Evolutionary conservation across 2,329 filamentous ascomycete species (phyloP).

Genomic region (Fusarium poae): DNA sequence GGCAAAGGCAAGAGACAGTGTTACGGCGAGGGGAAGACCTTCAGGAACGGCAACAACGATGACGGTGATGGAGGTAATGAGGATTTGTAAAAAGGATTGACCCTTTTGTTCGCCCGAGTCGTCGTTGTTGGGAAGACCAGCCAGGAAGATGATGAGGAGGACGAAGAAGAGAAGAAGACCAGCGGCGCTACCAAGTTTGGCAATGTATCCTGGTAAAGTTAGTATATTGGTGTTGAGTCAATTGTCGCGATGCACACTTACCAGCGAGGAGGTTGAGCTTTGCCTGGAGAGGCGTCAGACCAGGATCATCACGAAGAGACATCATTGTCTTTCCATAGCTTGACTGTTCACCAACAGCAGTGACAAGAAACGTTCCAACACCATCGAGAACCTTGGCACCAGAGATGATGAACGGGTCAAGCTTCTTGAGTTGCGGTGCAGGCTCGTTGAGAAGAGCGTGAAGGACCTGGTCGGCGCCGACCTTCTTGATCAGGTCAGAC

Average conservation of each 20-base stretch:
- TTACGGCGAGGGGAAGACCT: conserved; percentile 75
- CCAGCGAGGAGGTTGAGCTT: conserved; percentile 58
- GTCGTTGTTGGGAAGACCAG: conserved; percentile 66
- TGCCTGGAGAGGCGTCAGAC: conserved; percentile 66
- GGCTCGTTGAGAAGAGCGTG: conserved; percentile 60
- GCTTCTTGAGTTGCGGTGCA: conserved; percentile 60
- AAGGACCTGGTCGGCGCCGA: conserved; percentile 69
- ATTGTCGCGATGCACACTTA: conserved; percentile 4
- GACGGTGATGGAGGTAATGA: conserved; percentile 74
- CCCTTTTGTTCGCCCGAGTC: conserved; percentile 66
- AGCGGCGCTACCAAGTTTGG: conserved; percentile 68
- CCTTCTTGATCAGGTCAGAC: conserved; percentile 78
- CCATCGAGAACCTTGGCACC: conserved; percentile 67
- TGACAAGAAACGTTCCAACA: conserved; percentile 67
- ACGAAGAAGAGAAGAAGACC: conserved; percentile 80
- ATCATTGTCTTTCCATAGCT: conserved; percentile 68
- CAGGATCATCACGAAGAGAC: conserved; percentile 64
- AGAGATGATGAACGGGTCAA: conserved; percentile 75
- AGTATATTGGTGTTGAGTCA: background rate
- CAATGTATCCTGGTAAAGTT: conserved; percentile 46
- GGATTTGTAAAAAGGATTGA: conserved; percentile 69
- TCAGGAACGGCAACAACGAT: conserved; percentile 77
- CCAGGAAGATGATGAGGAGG: conserved; percentile 82
- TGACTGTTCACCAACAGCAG: conserved; percentile 66
- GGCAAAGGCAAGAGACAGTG: conserved; percentile 75